Conservation (phyloP, 352 stramenopile species). For the Globisporangium cystogenes region DNA sequence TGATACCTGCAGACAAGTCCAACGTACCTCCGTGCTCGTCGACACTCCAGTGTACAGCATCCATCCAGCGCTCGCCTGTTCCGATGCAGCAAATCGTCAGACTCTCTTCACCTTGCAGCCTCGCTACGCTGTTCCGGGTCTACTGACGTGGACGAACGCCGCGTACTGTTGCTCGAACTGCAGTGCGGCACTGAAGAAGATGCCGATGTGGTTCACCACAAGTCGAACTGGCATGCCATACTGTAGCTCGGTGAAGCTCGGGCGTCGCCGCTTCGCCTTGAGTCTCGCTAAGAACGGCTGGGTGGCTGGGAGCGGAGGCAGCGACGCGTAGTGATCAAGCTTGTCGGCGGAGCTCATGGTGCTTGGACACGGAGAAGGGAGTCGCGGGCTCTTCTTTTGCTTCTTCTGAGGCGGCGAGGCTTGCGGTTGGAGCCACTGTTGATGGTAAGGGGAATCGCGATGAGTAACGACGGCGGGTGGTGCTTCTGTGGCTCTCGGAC, state of each 20-base stretch:
- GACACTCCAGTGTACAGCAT: too few relatives aligned
- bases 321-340: constrained; percentile 6
- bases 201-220: constrained; percentile 48
- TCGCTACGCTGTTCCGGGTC: too few relatives aligned
- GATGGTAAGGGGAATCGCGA: background rate
- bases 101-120: too few relatives aligned
- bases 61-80: too few relatives aligned
- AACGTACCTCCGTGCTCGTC: too few relatives aligned
- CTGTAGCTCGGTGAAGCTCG: constrained; percentile 35
- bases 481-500: background rate
- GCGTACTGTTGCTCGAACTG: constrained; percentile 51
- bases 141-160: constrained; percentile 43
- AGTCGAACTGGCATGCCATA: constrained; percentile 47
- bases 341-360: background rate
- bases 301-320: constrained; percentile 42
- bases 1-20: too few relatives aligned
- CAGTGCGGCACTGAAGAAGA: constrained; percentile 45
- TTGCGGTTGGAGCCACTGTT: background rate
- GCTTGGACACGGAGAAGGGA: background rate
- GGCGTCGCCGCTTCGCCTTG: constrained; percentile 44
- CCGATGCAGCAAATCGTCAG: too few relatives aligned
- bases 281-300: constrained; percentile 52
- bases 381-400: background rate
- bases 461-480: background rate
- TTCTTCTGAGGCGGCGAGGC: background rate